Evolutionary conservation across 495 filamentous ascomycete species (phyloP), one percentile per base, ranked within the genome.

Genomic region (Trichodelitschia bisporula): DNA sequence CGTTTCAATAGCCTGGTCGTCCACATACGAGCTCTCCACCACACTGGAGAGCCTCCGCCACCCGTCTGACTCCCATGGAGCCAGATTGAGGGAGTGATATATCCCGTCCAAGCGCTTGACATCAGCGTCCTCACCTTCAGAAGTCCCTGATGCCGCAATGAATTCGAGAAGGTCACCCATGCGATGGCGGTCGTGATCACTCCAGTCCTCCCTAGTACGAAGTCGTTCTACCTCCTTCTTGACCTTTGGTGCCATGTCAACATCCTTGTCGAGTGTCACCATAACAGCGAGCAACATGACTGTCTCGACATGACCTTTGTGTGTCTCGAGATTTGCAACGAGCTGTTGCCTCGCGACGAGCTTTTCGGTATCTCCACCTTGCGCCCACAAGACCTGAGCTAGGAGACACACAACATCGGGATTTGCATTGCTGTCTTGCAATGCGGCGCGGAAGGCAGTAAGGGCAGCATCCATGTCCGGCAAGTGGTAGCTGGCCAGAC

Each of bases 321-420:
- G 49, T 14, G 43, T 58, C 41, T 82, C 74, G 11, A 90, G 68
- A 30, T 72, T 62, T 10, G 69, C 68, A 40, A 90, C 79, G 14
- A 95, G 51, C 35, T 86, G 64, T 29, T 89, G 68, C 3, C 77
- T 62, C 9, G 84, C 79, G 33, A 78, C 64, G 25, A 61, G 61
- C 24, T 69, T 60, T 29, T 82, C 74, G 9, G 74, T 66, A 4
- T 73, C 66, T 1, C 67, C 69, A 15, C 77, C 83, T 43, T 75
- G 83, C 2, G 78, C 80, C 82, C 84, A 97, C 4, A 95, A 60
- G 2, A 93, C 70, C 44, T 95, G 76, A 2, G 82, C 72, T 5
- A 95, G 59, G 11, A 92, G 59, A 43, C 82, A 91, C 11, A 83
- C 69, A 3, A 84, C 73, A 47, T 97, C 78, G 2, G 84, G 77